Evolutionary conservation across 306 rosid genomes (phyloP).

Genomic region (Dalbergia cultrata): DNA sequence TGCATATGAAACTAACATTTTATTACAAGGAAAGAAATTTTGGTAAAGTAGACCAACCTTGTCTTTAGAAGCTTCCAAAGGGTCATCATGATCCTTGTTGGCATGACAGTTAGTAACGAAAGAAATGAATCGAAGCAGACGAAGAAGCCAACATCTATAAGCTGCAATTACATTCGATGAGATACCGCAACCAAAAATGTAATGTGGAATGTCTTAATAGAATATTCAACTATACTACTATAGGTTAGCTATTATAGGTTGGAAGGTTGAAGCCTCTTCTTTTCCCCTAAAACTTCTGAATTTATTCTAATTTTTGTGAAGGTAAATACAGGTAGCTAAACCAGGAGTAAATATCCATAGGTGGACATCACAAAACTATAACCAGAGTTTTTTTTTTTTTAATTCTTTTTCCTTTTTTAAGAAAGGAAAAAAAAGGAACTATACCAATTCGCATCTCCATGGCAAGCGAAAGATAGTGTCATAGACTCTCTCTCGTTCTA

Average conservation of each 20-base stretch:
- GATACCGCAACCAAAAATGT: constrained; percentile 43
- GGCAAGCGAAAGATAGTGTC: constrained; percentile 97
- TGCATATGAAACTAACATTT: constrained; percentile 37
- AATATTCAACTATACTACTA: constrained; percentile 46
- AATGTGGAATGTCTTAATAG: constrained; percentile 34
- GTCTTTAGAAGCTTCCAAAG: constrained; percentile 78
- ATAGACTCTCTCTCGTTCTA: constrained; percentile 93
- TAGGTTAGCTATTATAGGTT: constrained; percentile 29
- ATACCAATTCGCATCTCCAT: constrained; percentile 99
- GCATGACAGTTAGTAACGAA: constrained; percentile 95
- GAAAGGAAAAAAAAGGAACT: constrained; percentile 40
- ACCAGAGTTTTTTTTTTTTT: constrained; percentile 2
- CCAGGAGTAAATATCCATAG: constrained; percentile 27
- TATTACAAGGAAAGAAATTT: constrained; percentile 32
- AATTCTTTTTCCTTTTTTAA: neutral
- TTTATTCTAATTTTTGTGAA: constrained; percentile 32
- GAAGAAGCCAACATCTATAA: constrained; percentile 94
- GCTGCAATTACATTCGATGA: constrained; percentile 75
- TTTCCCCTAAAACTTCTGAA: constrained; percentile 1
- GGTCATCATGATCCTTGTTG: constrained; percentile 79
- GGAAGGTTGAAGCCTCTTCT: constrained; percentile 11
- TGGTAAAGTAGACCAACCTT: constrained; percentile 68
- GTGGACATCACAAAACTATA: constrained; percentile 43
- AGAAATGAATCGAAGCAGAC: constrained; percentile 98
- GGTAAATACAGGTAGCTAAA: constrained; percentile 35